A percentile compares a stretch with the other conserved stretches of the same genome.
phyloP scores from a whole-genome alignment of 306 rosid genomes.

The Dalbergia cultrata region DNA sequence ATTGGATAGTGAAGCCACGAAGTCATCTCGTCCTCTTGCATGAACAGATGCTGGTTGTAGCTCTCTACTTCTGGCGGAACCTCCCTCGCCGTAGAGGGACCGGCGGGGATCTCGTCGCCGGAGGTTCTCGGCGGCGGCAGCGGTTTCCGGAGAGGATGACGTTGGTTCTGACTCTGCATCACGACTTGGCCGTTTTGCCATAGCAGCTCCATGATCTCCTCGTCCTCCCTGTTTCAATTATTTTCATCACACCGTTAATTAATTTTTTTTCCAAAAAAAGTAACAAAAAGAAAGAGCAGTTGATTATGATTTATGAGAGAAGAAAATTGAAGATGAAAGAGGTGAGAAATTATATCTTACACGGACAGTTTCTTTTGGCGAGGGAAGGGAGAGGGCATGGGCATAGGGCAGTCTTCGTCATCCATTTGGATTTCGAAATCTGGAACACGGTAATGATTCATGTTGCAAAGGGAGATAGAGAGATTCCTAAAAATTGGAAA shows the following conservation, averaged over 20 bases:
- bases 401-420: slow-evolving; percentile 56
- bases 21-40: slow-evolving; percentile 86
- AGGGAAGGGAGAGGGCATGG: slow-evolving; percentile 48
- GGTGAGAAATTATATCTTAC: slow-evolving; percentile 44
- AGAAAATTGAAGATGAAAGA: neutral
- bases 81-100: slow-evolving; percentile 48
- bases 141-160: slow-evolving; percentile 47
- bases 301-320: neutral
- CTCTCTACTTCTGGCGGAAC: slow-evolving; percentile 43
- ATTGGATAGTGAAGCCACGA: slow-evolving; percentile 85
- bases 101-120: slow-evolving; percentile 46
- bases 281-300: neutral
- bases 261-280: neutral
- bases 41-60: slow-evolving; percentile 58
- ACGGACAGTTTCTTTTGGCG: slow-evolving; percentile 59
- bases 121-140: slow-evolving; percentile 30
- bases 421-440: slow-evolving; percentile 63
- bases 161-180: slow-evolving; percentile 72
- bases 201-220: slow-evolving; percentile 75
- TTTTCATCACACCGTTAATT: neutral
- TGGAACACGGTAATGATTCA: slow-evolving; percentile 73
- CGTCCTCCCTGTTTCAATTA: slow-evolving; percentile 67
- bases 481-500: neutral
- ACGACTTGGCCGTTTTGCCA: slow-evolving; percentile 86
- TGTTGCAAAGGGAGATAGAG: neutral